Evolutionary conservation across 208 protist species (phyloP), one percentile per base, ranked within the genome.

Genomic region (Trypanosoma vivax): DNA sequence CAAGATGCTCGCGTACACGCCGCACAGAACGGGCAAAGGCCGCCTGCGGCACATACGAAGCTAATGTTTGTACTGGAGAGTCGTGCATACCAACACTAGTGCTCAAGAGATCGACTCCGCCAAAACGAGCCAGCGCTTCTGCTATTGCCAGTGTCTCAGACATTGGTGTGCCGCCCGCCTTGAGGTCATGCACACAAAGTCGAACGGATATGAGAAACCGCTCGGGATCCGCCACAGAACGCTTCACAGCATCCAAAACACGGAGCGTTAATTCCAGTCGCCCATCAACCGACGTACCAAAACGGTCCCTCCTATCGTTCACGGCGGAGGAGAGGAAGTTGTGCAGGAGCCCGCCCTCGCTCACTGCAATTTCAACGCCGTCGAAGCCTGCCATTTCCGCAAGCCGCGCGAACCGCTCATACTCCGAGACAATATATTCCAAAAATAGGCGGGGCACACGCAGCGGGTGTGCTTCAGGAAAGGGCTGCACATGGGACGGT

Each of bases 31-130:
- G 84, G 19, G 82, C 48, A 60, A 96, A 97, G 16, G 75, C 66
- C n/a, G 68, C 89, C 43, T 92, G 79, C 1, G 93, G 93, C 2
- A 97, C 93, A 57, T 71, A 87, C 3, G 90, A 91, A 10, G 88
- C 90, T 34, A 96, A 72, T 28, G 92, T 97, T 53, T 95, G 92
- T 21, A 97, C 82, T 18, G 88, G 84, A 21, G 95, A 94, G 67
- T 97, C 94, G 72, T 96, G 90, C 94, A 96, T 97, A 31, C 92
- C 92, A 14, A 97, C 90, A 56, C 90, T 94, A 3, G 92, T 97
- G 78, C 96, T 98, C 30, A 98, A 57, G 28, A 97, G 45, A 52
- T 94, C 74, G 25, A 90, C 73, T 33, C 70, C 82, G 14, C 91
- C 91, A 49, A 80, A 79, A 28, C 60, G 59, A 21, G 80, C 83